These are phyloP conservation scores for Beauveria bassiana DNA, from an alignment of 2,329 filamentous ascomycete genomes.

Conservation along the genomic window DNA sequence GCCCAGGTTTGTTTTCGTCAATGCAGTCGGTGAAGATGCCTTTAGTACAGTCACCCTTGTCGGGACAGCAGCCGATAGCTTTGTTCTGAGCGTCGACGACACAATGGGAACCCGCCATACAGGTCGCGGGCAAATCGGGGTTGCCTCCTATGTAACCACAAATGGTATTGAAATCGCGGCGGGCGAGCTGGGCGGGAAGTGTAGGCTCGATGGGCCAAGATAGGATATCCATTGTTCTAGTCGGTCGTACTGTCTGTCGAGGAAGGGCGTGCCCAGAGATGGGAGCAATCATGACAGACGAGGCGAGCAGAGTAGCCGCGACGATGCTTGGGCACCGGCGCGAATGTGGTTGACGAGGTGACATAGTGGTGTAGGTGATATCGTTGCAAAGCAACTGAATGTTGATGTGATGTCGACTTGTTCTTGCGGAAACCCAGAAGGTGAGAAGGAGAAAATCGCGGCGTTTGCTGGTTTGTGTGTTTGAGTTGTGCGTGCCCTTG, in stretches of 20 bases:
- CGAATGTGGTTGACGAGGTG: not conserved
- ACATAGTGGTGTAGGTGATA: not conserved
- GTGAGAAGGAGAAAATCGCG: not conserved
- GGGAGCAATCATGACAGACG: conserved; percentile 20
- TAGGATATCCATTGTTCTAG: conserved; percentile 22
- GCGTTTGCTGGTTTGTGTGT: not conserved
- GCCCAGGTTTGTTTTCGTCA: conserved; percentile 40
- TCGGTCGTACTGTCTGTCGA: conserved; percentile 25
- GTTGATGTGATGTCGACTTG: not conserved
- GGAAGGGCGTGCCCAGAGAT: conserved; percentile 24
- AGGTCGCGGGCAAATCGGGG: conserved; percentile 45
- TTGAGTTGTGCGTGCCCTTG: not conserved
- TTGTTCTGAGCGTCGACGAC: conserved; percentile 42
- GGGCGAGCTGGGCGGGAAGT: conserved; percentile 28
- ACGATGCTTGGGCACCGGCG: not conserved
- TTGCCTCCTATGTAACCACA: conserved; percentile 52
- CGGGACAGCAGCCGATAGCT: conserved; percentile 50
- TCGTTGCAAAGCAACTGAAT: not conserved
- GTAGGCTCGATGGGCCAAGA: conserved; percentile 32
- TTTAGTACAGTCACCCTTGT: conserved; percentile 40
- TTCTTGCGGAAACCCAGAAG: not conserved
- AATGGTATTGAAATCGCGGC: conserved; percentile 43
- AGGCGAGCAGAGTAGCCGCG: conserved; percentile 15
- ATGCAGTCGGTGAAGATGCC: conserved; percentile 53
- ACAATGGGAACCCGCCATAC: conserved; percentile 50